phyloP scores from a whole-genome alignment of 768 basidiomycete genomes.

The Russula lepida region DNA sequence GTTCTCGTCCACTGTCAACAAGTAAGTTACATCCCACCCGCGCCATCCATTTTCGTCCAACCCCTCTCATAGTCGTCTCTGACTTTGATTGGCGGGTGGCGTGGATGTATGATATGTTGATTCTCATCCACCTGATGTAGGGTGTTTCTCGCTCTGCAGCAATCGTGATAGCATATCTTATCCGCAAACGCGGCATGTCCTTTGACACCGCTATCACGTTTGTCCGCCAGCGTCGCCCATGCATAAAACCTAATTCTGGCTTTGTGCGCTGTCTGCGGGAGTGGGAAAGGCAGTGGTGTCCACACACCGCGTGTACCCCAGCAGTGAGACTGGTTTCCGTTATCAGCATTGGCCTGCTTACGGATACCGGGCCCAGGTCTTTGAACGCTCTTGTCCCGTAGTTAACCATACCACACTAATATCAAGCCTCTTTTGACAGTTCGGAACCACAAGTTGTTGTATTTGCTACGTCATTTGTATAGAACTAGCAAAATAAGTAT shows the following conservation, averaged over 20 bases:
- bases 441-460: neutral
- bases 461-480: slow-evolving; percentile 9
- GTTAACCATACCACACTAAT: neutral
- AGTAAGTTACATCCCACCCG: slow-evolving; percentile 34
- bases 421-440: slow-evolving; percentile 1
- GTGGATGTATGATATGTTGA: neutral
- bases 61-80: slow-evolving; percentile 5
- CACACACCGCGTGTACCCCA: neutral
- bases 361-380: neutral
- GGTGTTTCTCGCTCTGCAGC: slow-evolving; percentile 72
- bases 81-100: slow-evolving; percentile 9
- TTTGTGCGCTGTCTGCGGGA: slow-evolving; percentile 39
- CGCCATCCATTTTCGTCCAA: neutral
- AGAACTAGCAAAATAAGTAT: neutral
- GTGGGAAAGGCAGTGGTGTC: slow-evolving; percentile 19
- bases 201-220: slow-evolving; percentile 57
- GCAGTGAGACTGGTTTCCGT: slow-evolving; percentile 5
- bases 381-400: slow-evolving; percentile 13
- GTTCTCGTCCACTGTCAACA: slow-evolving; percentile 79
- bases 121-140: slow-evolving; percentile 29
- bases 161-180: slow-evolving; percentile 76
- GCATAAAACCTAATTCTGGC: slow-evolving; percentile 70
- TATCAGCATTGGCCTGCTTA: neutral
- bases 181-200: slow-evolving; percentile 62
- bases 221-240: slow-evolving; percentile 57